Evolutionary conservation across 176 grass and related monocot species (phyloP).

Genomic region (Oryza brachyantha): DNA sequence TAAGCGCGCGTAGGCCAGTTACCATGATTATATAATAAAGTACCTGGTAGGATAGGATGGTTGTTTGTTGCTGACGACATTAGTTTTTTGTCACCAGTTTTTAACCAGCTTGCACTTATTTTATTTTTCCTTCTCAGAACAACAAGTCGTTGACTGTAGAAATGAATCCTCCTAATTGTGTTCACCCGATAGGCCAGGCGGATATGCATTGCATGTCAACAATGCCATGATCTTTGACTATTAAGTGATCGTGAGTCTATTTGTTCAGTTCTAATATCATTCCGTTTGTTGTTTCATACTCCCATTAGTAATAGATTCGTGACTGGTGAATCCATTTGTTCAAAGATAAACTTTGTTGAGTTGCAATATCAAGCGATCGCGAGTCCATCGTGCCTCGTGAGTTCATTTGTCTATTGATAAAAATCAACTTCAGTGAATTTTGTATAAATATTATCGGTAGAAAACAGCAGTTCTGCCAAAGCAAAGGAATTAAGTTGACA

Average conservation of each 20-base stretch:
- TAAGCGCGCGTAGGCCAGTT: constrained; percentile 38
- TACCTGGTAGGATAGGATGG: neutral
- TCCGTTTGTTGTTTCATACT: too few relatives aligned
- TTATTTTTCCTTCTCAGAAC: neutral
- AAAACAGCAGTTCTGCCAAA: neutral
- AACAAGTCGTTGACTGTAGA: constrained; percentile 4
- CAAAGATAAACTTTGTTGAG: too few relatives aligned
- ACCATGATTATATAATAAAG: neutral
- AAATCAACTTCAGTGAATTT: neutral
- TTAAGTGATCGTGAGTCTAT: too few relatives aligned
- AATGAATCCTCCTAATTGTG: neutral
- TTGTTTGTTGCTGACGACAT: too few relatives aligned
- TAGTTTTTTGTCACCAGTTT: neutral
- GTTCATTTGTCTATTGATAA: neutral
- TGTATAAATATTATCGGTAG: neutral
- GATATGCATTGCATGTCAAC: too few relatives aligned
- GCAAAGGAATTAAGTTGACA: too few relatives aligned
- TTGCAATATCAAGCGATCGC: too few relatives aligned
- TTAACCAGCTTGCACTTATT: neutral
- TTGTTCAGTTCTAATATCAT: too few relatives aligned
- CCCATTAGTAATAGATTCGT: too few relatives aligned
- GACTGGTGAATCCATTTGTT: too few relatives aligned
- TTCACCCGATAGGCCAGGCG: neutral
- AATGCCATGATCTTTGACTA: neutral
- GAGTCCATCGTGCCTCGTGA: too few relatives aligned